Evolutionary conservation across 1,284 basidiomycete genomes (phyloP), one percentile per base, ranked within the genome.

Genomic region (Ganoderma meredithae): DNA sequence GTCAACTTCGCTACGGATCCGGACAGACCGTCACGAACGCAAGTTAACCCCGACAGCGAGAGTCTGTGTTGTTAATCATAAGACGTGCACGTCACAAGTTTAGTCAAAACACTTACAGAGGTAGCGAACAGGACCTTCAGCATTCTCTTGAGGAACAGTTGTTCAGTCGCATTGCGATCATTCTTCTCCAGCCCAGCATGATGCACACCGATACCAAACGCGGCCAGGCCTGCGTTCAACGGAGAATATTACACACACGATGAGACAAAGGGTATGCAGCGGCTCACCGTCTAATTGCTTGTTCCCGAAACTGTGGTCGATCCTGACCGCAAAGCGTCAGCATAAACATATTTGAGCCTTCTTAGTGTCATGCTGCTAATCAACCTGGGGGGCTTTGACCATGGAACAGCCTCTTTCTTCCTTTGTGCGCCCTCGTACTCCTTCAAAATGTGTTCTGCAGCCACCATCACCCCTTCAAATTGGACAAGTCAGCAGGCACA

Each of bases 41-140:
- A 97, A 81, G 75, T 97, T 97, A 41, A 97, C 92, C 0, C 95
- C 95, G 49, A 95, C 93, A 2, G 95, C 95, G 47, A 97, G 82
- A 12, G 95, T 97, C 89, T 95, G 66, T 12, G 8, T 31, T 31
- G 3, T 22, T 15, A 41, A 40, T 63, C 75, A 43, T 77, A 63
- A 53, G 49, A 63, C 36, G 33, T 19, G 56, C 13, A 52, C 31
- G 64, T 39, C n/a, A 40, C 9, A 5, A 31, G 9, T 13, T 33
- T 4, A 58, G 19, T 47, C 17, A 7, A 22, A 27, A 40, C 7
- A 59, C 31, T 10, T 73, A 93, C 93, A 1, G 91, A 93, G 39
- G 92, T 93, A 3, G 91, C 87, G 44, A 93, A 83, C 10, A 96
- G 79, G 41, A 95, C 82, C 25, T 85, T 86, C n/a, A 97, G 79